Evolutionary conservation across 2,329 filamentous ascomycete species (phyloP), one percentile per base, ranked within the genome.

Genomic region (Mycosphaerella sp.): DNA sequence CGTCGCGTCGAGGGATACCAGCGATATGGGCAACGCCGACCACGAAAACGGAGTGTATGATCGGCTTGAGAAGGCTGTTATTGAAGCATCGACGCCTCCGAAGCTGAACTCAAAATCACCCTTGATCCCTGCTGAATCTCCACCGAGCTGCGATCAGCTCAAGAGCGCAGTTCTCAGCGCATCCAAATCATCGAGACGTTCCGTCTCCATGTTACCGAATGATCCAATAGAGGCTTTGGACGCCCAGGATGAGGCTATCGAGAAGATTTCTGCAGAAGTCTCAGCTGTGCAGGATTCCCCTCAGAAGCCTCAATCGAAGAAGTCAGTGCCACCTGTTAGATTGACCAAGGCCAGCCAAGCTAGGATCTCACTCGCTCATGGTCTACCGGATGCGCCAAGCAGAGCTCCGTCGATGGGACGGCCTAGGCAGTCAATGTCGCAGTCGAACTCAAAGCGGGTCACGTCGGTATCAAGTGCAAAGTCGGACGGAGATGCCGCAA

Each of bases 221-320:
- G 70, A 75, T 52, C 73, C 75, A 2, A 73, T 79, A 27, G 71
- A 73, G 48, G 76, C 74, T 4, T 67, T 78, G 32, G 76, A 79
- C 57, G 72, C 70, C 2, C 67, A 78, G 6, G 75, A 79, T 50
- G 75, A 79, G 49, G 75, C 73, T 6, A 68, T 79, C 2, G 75
- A 78, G 48, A 69, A 73, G 36, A 65, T 78, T 40, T 56, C 54
- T 16, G 45, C 56, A 6, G 52, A 59, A 32, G 53, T 56, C 62
- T 70, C 55, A 64, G 62, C 71, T 2, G 49, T 59, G 2, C 63
- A 65, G 21, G 57, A 59, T 5, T 65, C 62, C 16, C 58, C 60
- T 12, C 37, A 66, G 60, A 60, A 66, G 61, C 37, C 52, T 14
- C 55, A 55, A 45, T 39, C 50, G 13, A 61, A 54, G 46, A 53